These are phyloP conservation scores for cucumber (Cucumis sativus) DNA, from an alignment of 306 rosid species.

Conservation along the genomic window DNA sequence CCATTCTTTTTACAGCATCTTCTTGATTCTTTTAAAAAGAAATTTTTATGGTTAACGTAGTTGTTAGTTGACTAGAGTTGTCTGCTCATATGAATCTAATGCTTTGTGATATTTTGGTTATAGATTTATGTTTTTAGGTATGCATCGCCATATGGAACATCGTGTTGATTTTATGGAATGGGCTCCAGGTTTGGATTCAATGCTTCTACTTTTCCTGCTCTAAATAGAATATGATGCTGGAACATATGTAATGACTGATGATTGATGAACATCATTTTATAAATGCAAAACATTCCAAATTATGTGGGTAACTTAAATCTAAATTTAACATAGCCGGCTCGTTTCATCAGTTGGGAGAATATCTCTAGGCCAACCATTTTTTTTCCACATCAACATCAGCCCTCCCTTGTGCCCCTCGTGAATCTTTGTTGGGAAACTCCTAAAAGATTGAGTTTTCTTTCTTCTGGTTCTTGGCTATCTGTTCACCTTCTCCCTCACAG, in stretches of 20 bases:
- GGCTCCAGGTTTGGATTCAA: constrained; percentile 80
- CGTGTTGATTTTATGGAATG: constrained; percentile 93
- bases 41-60: background rate
- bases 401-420: background rate
- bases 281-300: background rate
- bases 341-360: background rate
- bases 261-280: background rate
- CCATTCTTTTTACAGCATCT: background rate
- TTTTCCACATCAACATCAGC: background rate
- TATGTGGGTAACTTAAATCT: background rate
- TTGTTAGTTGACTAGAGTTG: background rate
- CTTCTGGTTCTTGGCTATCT: background rate
- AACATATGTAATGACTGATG: background rate
- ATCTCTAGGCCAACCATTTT: background rate
- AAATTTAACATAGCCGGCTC: background rate
- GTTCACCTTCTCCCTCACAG: background rate
- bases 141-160: constrained; percentile 96
- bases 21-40: background rate
- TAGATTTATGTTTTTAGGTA: constrained; percentile 76
- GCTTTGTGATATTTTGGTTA: constrained; percentile 15
- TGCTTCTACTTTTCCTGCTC: background rate
- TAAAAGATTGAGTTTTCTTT: background rate
- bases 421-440: background rate
- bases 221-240: background rate
- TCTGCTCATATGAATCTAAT: background rate